These are phyloP conservation scores for Emericellopsis atlantica DNA, from an alignment of 2,329 filamentous ascomycete species.

Conservation along the genomic window DNA sequence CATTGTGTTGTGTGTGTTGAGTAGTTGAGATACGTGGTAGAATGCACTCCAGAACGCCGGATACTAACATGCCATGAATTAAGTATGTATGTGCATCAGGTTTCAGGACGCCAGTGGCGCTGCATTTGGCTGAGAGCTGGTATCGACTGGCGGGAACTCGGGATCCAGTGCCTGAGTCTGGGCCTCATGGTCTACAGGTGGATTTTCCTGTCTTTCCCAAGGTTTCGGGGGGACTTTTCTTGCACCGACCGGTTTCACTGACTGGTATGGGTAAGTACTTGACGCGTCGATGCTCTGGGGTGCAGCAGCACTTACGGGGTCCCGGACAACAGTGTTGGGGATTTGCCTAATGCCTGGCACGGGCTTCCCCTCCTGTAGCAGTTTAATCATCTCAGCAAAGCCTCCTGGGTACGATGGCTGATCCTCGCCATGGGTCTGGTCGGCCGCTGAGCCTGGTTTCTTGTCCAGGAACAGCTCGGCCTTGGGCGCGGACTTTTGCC, in stretches of 20 bases:
- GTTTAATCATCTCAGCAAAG: constrained; percentile 75
- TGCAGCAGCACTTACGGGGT: constrained; percentile 39
- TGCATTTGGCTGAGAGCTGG: constrained; percentile 13
- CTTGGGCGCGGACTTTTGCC: constrained; percentile 37
- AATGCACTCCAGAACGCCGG: too few species aligned
- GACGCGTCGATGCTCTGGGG: not conserved
- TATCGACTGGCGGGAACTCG: constrained; percentile 23
- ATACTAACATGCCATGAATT: too few species aligned
- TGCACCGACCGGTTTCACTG: constrained; percentile 33
- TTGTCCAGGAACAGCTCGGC: constrained; percentile 31
- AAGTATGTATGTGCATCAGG: not conserved
- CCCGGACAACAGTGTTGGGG: constrained; percentile 63
- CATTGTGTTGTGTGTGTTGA: too few species aligned
- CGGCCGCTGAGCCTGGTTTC: constrained; percentile 9
- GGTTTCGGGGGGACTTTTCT: constrained; percentile 45
- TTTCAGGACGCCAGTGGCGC: not conserved
- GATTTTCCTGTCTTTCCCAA: constrained; percentile 55
- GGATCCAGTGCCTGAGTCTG: constrained; percentile 15
- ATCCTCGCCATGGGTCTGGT: constrained; percentile 15
- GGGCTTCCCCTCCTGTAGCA: constrained; percentile 70
- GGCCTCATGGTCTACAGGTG: constrained; percentile 7
- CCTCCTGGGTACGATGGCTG: constrained; percentile 66
- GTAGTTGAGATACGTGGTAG: too few species aligned
- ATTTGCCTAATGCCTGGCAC: constrained; percentile 84
- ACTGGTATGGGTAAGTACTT: constrained; percentile 12